phyloP scores from a whole-genome alignment of 805 yeast species.

The Starmerella floris region DNA sequence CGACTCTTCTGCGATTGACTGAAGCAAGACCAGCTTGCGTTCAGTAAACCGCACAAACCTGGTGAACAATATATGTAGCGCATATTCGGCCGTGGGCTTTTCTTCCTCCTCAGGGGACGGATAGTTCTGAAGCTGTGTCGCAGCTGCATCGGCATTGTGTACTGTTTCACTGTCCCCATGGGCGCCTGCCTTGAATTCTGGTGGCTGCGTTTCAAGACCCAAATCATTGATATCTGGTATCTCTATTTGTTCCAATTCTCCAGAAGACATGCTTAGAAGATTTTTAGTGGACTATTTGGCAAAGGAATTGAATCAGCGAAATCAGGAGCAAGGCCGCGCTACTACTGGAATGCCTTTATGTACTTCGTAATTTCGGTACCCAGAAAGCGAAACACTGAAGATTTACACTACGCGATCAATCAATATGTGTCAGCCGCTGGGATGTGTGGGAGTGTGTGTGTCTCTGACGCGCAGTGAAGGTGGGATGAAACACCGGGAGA shows the following conservation, averaged over 20 bases:
- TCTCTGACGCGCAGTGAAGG: too few species aligned
- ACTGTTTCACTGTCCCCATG: neutral
- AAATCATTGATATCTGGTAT: constrained; percentile 17
- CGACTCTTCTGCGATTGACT: constrained; percentile 46
- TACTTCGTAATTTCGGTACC: neutral
- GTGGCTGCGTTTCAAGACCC: neutral
- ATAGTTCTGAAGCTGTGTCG: neutral
- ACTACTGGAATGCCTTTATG: neutral
- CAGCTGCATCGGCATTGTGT: neutral
- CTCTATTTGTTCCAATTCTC: constrained; percentile 20
- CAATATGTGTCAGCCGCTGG: too few species aligned
- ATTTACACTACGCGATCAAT: too few species aligned
- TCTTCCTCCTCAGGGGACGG: constrained; percentile 11
- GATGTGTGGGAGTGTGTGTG: too few species aligned
- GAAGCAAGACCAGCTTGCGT: constrained; percentile 61
- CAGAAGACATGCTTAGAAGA: neutral
- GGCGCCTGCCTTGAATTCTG: neutral
- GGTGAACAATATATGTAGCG: constrained; percentile 84
- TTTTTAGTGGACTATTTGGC: neutral
- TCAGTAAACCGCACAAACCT: constrained; percentile 93
- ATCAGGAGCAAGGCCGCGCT: neutral
- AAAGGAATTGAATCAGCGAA: neutral
- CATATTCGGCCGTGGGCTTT: constrained; percentile 46
- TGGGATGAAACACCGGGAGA: too few species aligned
- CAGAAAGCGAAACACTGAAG: too few species aligned